These are phyloP conservation scores for Rhizopogon vinicolor DNA, from an alignment of 768 basidiomycete species.

Conservation along the genomic window DNA sequence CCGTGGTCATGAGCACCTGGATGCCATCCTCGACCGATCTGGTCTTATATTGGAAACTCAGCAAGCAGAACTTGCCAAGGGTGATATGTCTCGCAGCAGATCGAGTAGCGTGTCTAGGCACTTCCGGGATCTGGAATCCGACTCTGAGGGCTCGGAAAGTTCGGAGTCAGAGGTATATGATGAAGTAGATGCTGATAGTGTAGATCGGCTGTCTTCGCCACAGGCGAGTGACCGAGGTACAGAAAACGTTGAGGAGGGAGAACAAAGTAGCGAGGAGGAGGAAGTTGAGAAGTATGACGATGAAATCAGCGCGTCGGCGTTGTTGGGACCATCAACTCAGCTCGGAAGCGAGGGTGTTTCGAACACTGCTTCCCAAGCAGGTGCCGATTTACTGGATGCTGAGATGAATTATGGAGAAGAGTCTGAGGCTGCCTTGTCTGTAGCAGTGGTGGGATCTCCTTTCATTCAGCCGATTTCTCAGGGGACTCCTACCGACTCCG, in stretches of 20 bases:
- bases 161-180: constrained; percentile 18
- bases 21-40: constrained; percentile 87
- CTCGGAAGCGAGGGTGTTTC: constrained; percentile 8
- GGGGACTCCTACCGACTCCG: neutral
- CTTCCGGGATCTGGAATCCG: constrained; percentile 16
- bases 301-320: constrained; percentile 22
- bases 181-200: constrained; percentile 5
- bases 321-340: constrained; percentile 13
- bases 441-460: neutral
- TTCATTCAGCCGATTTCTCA: neutral
- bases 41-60: constrained; percentile 84
- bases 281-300: constrained; percentile 33
- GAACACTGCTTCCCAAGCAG: neutral
- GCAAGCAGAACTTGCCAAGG: constrained; percentile 58
- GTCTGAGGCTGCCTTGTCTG: neutral
- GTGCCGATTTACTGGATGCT: neutral
- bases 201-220: neutral
- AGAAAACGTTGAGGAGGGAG: constrained; percentile 2
- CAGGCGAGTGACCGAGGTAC: neutral
- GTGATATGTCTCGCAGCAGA: constrained; percentile 49
- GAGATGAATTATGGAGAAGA: neutral
- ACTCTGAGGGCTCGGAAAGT: constrained; percentile 16
- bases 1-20: constrained; percentile 80
- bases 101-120: constrained; percentile 46
- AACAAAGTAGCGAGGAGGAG: constrained; percentile 5